Conservation (phyloP, 108 stramenopile species). For the Skeletonema costatum region DNA sequence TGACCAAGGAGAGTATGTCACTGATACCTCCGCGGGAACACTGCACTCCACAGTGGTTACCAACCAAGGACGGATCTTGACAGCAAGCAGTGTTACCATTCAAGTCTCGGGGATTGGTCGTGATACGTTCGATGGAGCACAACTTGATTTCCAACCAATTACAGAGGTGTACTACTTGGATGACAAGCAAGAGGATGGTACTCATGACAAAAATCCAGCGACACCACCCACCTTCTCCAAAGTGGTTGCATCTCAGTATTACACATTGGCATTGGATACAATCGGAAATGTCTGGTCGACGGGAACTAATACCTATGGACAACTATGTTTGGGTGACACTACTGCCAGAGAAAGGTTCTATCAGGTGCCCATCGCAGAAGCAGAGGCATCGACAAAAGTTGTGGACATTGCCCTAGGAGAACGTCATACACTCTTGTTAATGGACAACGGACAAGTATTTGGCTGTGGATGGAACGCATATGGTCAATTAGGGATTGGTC, state of each 20-base stretch:
- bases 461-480: slow-evolving; percentile 43
- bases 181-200: background rate
- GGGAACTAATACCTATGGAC: slow-evolving; percentile 21
- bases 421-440: slow-evolving; percentile 28
- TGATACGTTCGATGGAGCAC: background rate
- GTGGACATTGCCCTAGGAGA: slow-evolving; percentile 38
- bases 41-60: slow-evolving; percentile 20
- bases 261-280: slow-evolving; percentile 20
- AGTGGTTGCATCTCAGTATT: slow-evolving; percentile 31
- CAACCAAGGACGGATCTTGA: slow-evolving; percentile 8
- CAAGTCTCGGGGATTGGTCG: slow-evolving; percentile 3
- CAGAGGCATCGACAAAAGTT: background rate
- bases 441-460: slow-evolving; percentile 27
- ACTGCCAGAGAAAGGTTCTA: slow-evolving; percentile 12
- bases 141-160: background rate
- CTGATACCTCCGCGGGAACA: slow-evolving; percentile 7
- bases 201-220: background rate
- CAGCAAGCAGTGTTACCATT: slow-evolving; percentile 7
- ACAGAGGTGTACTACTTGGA: background rate
- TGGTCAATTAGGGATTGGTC: slow-evolving; percentile 32
- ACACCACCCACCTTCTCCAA: slow-evolving; percentile 17
- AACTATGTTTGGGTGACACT: slow-evolving; percentile 24
- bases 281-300: slow-evolving; percentile 26
- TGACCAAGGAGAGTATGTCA: background rate
- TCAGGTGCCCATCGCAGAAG: background rate